Evolutionary conservation across 371 early-diverging fungal species (phyloP).

Genomic region (Cokeromyces recurvatus): DNA sequence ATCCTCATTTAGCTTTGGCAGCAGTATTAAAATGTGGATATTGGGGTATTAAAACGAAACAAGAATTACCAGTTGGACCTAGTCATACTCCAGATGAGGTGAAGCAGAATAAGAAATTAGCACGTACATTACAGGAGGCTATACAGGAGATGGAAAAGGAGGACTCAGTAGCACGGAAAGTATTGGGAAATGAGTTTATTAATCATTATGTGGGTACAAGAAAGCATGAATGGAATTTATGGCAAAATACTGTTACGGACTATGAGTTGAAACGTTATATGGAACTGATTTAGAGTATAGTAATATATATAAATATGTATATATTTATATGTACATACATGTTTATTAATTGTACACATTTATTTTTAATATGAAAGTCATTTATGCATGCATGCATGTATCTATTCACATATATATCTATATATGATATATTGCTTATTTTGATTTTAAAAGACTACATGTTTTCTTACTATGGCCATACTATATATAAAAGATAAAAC

Average conservation of each 20-base stretch:
- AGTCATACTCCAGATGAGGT: slow-evolving; percentile 13
- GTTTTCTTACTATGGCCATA: too few species aligned
- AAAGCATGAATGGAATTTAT: slow-evolving; percentile 68
- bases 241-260: slow-evolving; percentile 72
- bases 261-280: slow-evolving; percentile 76
- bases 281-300: slow-evolving; percentile 46
- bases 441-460: too few species aligned
- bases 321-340: too few species aligned
- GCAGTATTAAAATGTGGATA: slow-evolving; percentile 77
- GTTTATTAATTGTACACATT: too few species aligned
- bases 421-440: too few species aligned
- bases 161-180: slow-evolving; percentile 68
- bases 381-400: too few species aligned
- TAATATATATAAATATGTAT: too few species aligned
- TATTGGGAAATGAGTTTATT: slow-evolving; percentile 78
- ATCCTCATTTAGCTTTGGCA: slow-evolving; percentile 73
- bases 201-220: slow-evolving; percentile 73
- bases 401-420: too few species aligned
- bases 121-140: slow-evolving; percentile 68
- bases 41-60: slow-evolving; percentile 66
- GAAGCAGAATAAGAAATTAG: slow-evolving; percentile 36
- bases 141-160: slow-evolving; percentile 55
- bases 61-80: slow-evolving; percentile 45
- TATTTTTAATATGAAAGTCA: too few species aligned
- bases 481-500: too few species aligned